Evolutionary conservation across 2,329 filamentous ascomycete species (phyloP), one percentile per base, ranked within the genome.

Genomic region (Penicillium paneum): DNA sequence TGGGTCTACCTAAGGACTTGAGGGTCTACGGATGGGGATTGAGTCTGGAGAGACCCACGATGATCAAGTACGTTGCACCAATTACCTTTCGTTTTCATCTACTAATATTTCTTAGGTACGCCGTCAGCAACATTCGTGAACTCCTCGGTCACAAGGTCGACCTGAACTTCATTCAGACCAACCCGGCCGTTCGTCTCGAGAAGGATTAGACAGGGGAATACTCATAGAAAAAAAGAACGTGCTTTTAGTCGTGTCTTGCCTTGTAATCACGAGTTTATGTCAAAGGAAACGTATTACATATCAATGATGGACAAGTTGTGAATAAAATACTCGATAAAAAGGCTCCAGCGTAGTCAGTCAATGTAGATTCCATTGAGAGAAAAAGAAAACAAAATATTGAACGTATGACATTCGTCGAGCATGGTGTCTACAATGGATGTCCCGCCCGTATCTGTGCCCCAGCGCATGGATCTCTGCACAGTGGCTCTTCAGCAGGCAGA

Each of bases 61-160:
- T 97, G 94, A 96, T 97, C 78, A 94, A 95, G 82, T 96, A 79
- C 73, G 82, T 78, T 4, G 66, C 74, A 24, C 32, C 24, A 26
- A 8, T 36, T 31, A 8, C 8, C 3, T 39, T 39, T 28, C 12
- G 7, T 53, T 32, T 40, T 38, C 32, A 46, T 35, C 48, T 48
- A 41, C 51, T 59, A 54, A 60, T 36, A 19, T 42, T 39, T 36
- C n/a, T 29, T 8, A 82, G 80, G 66, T 83, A 88, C 72, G 85
- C 82, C 67, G 90, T 91, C 58, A 90, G 84, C 68, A 97, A 97
- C 75, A 97, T 97, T 66, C 85, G 92, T 65, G 91, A 96, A 75
- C 77, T 97, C 68, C 79, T 99, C 51, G 93, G 93, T 13, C 93
- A 99, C 79, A 96, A 96, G 79, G 92, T 97, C 39, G 92, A 97